phyloP scores from a whole-genome alignment of 2,329 filamentous ascomycete species.

The Dactylonectria estremocensis region DNA sequence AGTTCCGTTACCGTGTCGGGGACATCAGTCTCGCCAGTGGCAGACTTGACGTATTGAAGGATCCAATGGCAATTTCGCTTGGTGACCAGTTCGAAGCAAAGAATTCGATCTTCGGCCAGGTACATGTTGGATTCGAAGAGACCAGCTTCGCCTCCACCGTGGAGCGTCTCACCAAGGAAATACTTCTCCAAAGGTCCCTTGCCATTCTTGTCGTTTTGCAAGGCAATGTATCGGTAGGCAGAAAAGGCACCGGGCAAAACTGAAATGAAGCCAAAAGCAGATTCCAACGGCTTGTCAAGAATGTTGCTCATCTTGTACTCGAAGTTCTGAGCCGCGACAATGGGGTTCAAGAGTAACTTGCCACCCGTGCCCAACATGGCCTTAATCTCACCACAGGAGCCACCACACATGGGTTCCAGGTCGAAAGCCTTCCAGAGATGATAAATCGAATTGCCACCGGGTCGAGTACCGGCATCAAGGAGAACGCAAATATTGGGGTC shows the following conservation, averaged over 20 bases:
- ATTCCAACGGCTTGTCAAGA: conserved; percentile 96
- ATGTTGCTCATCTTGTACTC: conserved; percentile 99
- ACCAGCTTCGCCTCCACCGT: conserved; percentile 90
- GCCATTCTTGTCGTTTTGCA: conserved; percentile 97
- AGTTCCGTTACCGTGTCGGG: conserved; percentile 95
- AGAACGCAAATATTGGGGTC: conserved; percentile 98
- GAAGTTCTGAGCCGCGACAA: conserved; percentile 97
- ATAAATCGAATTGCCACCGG: conserved; percentile 95
- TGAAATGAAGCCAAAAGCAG: conserved; percentile 97
- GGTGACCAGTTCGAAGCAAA: conserved; percentile 97
- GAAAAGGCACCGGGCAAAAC: conserved; percentile 98
- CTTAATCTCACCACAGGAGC: conserved; percentile 98
- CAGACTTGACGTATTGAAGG: conserved; percentile 97
- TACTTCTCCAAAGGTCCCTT: conserved; percentile 96
- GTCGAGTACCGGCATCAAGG: conserved; percentile 95
- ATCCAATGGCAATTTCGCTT: conserved; percentile 99
- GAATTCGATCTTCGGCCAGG: conserved; percentile 96
- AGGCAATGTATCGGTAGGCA: conserved; percentile 94
- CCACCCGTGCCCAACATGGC: conserved; percentile 91
- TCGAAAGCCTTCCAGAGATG: conserved; percentile 99
- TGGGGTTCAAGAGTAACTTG: conserved; percentile 90
- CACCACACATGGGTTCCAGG: conserved; percentile 96
- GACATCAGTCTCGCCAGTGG: conserved; percentile 96
- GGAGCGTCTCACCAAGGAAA: conserved; percentile 96
- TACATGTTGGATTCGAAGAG: conserved; percentile 99